Percentiles rank a stretch among this genome's conserved stretches.
phyloP scores from a whole-genome alignment of 2,329 filamentous ascomycete genomes.

The Botrytis squamosa region DNA sequence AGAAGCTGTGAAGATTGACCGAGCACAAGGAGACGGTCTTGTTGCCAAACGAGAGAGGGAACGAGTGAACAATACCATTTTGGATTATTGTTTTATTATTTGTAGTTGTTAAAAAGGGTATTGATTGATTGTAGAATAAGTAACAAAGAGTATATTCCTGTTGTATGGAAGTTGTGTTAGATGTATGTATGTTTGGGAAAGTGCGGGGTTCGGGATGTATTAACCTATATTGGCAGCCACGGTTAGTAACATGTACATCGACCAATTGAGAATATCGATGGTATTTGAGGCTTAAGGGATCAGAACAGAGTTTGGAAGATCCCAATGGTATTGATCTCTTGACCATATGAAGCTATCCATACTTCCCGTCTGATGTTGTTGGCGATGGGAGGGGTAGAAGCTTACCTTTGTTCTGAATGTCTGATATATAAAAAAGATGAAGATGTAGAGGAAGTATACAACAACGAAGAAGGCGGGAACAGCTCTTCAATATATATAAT shows the following conservation, averaged over 20 bases:
- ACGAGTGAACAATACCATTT: conserved; percentile 48
- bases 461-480: background rate
- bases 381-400: background rate
- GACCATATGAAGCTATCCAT: background rate
- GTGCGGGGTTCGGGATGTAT: conserved; percentile 1
- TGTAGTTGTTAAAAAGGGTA: background rate
- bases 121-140: conserved; percentile 1
- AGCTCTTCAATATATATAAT: conserved; percentile 5
- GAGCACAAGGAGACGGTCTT: conserved; percentile 24
- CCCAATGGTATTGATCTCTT: background rate
- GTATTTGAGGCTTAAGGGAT: background rate
- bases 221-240: background rate
- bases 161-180: background rate
- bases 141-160: conserved; percentile 7
- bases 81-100: conserved; percentile 38
- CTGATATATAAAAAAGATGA: background rate
- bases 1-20: conserved; percentile 27
- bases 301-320: background rate
- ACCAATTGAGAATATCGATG: background rate
- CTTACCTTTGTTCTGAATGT: conserved; percentile 8
- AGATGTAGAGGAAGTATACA: background rate
- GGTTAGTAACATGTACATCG: background rate
- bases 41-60: conserved; percentile 34
- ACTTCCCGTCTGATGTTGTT: background rate
- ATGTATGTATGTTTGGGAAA: background rate